Evolutionary conservation across 805 yeast genomes (phyloP), one percentile per base, ranked within the genome.

Genomic region (Metschnikowia shivogae): DNA sequence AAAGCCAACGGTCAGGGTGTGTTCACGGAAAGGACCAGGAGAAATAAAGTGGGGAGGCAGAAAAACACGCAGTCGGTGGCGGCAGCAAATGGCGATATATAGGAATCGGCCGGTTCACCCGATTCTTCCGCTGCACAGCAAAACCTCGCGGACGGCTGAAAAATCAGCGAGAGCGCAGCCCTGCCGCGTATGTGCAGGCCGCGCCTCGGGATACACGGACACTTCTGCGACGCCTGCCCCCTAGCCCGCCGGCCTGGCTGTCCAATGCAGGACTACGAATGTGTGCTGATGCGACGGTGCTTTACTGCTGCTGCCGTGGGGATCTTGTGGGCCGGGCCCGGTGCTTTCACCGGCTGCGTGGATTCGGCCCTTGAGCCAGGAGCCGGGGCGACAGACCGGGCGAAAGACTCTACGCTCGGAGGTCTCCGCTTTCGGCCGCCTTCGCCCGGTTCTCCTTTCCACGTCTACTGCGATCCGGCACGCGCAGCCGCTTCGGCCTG

Each of bases 81-180:
- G 32, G 39, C 39, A 36, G 32, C n/a, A 7, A 26, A 36, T 3
- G 24, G n/a, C 29, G 42, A 22, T 39, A 39, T 39, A 39, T 39
- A 39, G 11, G 30, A 39, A 24, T n/a, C 34, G 34, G 42, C 29
- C 36, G 42, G 42, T 24, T 14, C 11, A 30, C 29, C 42, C 42
- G 42, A 39, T 22, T 39, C 30, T 39, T 31, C 42, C 42, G 36
- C 42, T 37, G 36, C 36, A 12, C 34, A 38, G 34, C 9, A 20
- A 30, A 31, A 39, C 30, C 35, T 39, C 42, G 42, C 42, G 42
- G 42, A 39, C 42, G 42, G 42, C 42, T 39, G 42, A 31, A 28
- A 39, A 38, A 38, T 14, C 41, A 19, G 34, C 41, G 14, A 38
- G 34, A 38, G 34, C 27, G 41, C 34, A 27, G 48, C 53, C 53